These are phyloP conservation scores for Saccharum officinarum DNA, from an alignment of 176 grass and related monocot genomes.

Conservation along the genomic window DNA sequence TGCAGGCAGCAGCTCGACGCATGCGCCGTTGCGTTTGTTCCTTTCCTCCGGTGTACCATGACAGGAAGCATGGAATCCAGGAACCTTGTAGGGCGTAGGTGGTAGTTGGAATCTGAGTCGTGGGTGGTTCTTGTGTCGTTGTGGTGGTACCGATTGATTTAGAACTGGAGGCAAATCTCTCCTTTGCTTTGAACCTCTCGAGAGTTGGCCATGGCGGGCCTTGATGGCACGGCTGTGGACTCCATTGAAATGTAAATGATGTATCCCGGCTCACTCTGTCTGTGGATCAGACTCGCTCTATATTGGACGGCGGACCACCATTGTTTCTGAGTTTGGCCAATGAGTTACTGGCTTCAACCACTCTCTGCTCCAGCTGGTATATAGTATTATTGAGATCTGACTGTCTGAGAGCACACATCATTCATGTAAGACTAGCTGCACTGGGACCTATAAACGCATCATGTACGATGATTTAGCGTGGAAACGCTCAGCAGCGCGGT, in stretches of 20 bases:
- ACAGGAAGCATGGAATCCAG: slow-evolving; percentile 15
- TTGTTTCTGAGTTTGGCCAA: not conserved
- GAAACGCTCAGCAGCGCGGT: no score
- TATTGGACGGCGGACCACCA: not conserved
- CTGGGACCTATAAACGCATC: no score
- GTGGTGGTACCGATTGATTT: slow-evolving; percentile 7
- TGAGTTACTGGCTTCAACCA: not conserved
- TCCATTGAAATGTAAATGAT: slow-evolving; percentile 34
- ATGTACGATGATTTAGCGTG: no score
- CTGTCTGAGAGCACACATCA: not conserved
- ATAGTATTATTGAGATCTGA: not conserved
- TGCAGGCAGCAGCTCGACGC: not conserved
- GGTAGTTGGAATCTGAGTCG: not conserved
- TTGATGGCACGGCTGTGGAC: not conserved
- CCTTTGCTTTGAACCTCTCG: slow-evolving; percentile 28
- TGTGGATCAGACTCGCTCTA: not conserved
- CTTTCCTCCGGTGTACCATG: not conserved
- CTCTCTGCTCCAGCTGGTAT: not conserved
- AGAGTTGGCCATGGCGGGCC: not conserved
- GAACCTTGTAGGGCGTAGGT: slow-evolving; percentile 5
- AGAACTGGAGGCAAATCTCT: slow-evolving; percentile 37
- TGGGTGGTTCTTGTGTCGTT: not conserved
- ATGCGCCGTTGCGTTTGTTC: not conserved
- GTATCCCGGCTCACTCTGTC: not conserved
- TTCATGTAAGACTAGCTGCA: not conserved